Percentiles rank a stretch among this genome's conserved stretches.
These are phyloP conservation scores for Trichophyton simii DNA, from an alignment of 2,329 filamentous ascomycete genomes.

Conservation along the genomic window DNA sequence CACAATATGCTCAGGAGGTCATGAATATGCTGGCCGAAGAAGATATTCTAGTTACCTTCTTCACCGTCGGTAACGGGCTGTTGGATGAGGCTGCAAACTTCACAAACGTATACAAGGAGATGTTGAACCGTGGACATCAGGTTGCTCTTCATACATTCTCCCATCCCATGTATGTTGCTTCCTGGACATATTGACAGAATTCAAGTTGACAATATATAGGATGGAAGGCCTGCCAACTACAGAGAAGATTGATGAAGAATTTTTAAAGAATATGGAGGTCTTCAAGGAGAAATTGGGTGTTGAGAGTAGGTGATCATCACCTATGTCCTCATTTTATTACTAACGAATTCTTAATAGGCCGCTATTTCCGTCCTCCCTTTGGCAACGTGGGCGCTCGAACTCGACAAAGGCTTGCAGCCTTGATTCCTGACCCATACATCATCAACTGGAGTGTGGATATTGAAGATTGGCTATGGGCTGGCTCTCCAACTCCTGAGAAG, in stretches of 20 bases:
- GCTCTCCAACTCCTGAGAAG: constrained; percentile 49
- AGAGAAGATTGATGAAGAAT: constrained; percentile 27
- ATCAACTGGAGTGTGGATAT: constrained; percentile 60
- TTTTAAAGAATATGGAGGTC: constrained; percentile 22
- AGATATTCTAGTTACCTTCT: constrained; percentile 55
- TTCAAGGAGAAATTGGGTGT: constrained; percentile 23
- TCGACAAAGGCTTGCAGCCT: constrained; percentile 47
- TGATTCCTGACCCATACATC: constrained; percentile 43
- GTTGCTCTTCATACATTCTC: constrained; percentile 57
- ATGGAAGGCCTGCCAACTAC: constrained; percentile 25
- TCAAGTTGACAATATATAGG: constrained; percentile 15
- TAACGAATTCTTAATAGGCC: constrained; percentile 21
- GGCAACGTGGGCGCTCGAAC: constrained; percentile 56
- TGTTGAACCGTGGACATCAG: constrained; percentile 52
- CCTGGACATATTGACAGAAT: neutral
- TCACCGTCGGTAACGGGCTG: constrained; percentile 54
- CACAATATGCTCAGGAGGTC: constrained; percentile 46
- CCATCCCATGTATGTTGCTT: constrained; percentile 43
- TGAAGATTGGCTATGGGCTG: constrained; percentile 58
- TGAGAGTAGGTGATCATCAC: constrained; percentile 20
- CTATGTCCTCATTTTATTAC: neutral
- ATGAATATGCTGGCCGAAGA: constrained; percentile 50
- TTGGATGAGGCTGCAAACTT: constrained; percentile 48
- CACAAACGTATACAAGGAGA: constrained; percentile 51
- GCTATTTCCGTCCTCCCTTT: constrained; percentile 58